phyloP scores from a whole-genome alignment of 1,139 yeast genomes.

The Sugiyamaella pinicola region DNA sequence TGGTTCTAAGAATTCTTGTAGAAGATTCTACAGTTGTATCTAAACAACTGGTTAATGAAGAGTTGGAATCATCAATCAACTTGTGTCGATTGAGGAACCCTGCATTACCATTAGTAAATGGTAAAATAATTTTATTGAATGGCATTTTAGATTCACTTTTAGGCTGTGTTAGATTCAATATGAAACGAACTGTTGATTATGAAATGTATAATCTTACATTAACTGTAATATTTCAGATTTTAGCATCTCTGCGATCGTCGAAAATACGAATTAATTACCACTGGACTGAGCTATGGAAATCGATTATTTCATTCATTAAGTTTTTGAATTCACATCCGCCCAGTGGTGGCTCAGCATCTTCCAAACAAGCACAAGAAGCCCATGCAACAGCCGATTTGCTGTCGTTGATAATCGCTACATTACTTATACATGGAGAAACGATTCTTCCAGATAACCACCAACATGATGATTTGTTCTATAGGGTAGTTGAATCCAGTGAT shows the following conservation, averaged over 20 bases:
- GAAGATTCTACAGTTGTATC: conserved; percentile 37
- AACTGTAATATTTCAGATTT: conserved; percentile 34
- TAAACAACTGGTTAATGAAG: conserved; percentile 28
- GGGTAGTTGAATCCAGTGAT: conserved; percentile 36
- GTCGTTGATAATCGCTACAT: conserved; percentile 36
- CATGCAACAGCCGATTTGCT: conserved; percentile 33
- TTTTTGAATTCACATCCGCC: conserved; percentile 35
- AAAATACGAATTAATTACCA: conserved; percentile 37
- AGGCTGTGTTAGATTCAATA: conserved; percentile 40
- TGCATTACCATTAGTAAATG: conserved; percentile 33
- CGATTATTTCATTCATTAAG: conserved; percentile 38
- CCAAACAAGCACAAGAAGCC: conserved; percentile 24
- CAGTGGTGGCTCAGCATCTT: conserved; percentile 12
- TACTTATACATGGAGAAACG: conserved; percentile 41
- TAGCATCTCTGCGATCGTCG: conserved; percentile 32
- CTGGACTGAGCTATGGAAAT: conserved; percentile 46
- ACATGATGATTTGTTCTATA: conserved; percentile 43
- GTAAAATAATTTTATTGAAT: conserved; percentile 37
- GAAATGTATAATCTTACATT: conserved; percentile 39
- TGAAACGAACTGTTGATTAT: conserved; percentile 39
- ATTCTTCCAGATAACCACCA: conserved; percentile 36
- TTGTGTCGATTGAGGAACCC: conserved; percentile 38
- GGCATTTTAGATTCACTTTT: conserved; percentile 43
- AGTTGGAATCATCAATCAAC: conserved; percentile 24
- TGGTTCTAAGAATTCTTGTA: conserved; percentile 39